These are phyloP conservation scores for Vitis hybrid DNA, from an alignment of 177 flowering plant species.

Conservation along the genomic window DNA sequence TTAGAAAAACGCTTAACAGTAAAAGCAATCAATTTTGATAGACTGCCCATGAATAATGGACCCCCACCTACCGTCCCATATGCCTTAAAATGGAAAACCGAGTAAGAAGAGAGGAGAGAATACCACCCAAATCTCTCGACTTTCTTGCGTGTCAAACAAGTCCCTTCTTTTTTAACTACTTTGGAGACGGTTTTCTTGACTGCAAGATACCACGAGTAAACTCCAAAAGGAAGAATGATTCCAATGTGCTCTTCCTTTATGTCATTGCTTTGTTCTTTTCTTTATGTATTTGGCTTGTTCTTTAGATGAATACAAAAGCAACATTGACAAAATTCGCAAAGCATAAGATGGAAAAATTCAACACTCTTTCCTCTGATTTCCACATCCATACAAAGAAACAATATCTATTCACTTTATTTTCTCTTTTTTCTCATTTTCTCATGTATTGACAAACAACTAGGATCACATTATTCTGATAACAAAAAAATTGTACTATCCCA, in stretches of 20 bases:
- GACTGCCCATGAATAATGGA: no score
- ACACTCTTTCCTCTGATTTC: neutral
- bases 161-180: neutral
- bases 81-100: no score
- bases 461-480: slow-evolving; percentile 4
- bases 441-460: slow-evolving; percentile 10
- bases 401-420: neutral
- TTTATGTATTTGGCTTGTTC: neutral
- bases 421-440: neutral
- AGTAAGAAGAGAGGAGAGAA: no score
- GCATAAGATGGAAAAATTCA: neutral
- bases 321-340: neutral
- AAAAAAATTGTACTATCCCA: neutral
- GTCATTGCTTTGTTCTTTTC: neutral
- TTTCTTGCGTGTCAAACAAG: slow-evolving; percentile 9
- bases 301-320: neutral
- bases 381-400: slow-evolving; percentile 1
- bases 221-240: neutral
- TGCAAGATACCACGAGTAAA: slow-evolving; percentile 9
- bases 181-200: slow-evolving; percentile 15
- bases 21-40: no score
- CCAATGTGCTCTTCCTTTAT: neutral
- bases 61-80: no score
- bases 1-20: no score
- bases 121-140: neutral